Base-by-base conservation (phyloP, 768 basidiomycete genomes). In the Boletus rufocinnamomeus region DNA sequence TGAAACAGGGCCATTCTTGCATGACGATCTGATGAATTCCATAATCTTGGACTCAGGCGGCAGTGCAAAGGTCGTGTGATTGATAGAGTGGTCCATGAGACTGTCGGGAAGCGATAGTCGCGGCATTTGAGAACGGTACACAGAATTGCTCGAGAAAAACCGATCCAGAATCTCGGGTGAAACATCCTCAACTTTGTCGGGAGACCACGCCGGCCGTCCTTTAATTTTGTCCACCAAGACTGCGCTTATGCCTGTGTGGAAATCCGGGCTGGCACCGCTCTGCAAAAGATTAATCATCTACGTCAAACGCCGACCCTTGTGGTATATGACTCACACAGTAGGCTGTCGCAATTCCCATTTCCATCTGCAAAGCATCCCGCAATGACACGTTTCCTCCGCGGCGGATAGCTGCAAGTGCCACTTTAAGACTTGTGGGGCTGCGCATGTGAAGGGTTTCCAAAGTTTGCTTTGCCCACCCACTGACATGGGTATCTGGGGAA, bases 361-460 rank as follows among this genome's bases (percentile, higher is more conserved):
- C 96, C 86, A 90, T 93, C 63, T 88, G 76, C 59, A 98, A 77
- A 1, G 84, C 84, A 57, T 89, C 79, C 6, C 79, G 76, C 41
- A 98, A 77, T 2, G 80, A 69, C 79, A 87, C 73, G 2, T 75
- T 74, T 65, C 78, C 83, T n/a, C 93, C 95, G 58, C 77, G 76
- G 48, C 89, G 85, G 54, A 95, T 82, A 1, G 92, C 91, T 64
- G 81, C 76, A 23, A 98, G 78, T n/a, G 95, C 84, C 37, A 98
- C 89, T 71, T 91, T 92, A 63, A 98, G 80, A 65, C 93, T 95
- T 1, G 95, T 97, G 13, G 96, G 96, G 74, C 94, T 95, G 43
- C 93, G 84, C 63, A 81, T 62, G 41, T 83, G 77, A 57, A 99
- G 75, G 34, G 77, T 75, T 16, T 77, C 75, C 57, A 91, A 72